These are phyloP conservation scores for Termitomyces sp. DNA, from an alignment of 768 basidiomycete species.

Conservation along the genomic window DNA sequence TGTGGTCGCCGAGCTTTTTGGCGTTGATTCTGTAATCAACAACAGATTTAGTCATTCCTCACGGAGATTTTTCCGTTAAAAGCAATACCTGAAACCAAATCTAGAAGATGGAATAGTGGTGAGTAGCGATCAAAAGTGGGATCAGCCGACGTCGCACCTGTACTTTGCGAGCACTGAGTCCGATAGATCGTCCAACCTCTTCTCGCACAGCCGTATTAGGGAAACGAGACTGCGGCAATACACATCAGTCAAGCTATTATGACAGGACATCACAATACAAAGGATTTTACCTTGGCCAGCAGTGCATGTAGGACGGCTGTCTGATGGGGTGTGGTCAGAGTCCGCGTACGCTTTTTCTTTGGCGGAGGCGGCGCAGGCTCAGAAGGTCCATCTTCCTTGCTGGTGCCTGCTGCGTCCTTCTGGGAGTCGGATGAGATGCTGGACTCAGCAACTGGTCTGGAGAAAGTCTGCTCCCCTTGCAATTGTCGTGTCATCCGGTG, in stretches of 20 bases:
- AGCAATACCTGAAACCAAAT: slow-evolving; percentile 82
- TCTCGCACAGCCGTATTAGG: slow-evolving; percentile 86
- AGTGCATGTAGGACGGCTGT: slow-evolving; percentile 84
- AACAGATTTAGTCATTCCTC: slow-evolving; percentile 16
- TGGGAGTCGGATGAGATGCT: slow-evolving; percentile 50
- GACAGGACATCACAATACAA: not conserved
- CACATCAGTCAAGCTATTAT: slow-evolving; percentile 8
- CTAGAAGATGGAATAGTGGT: slow-evolving; percentile 34
- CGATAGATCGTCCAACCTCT: slow-evolving; percentile 82
- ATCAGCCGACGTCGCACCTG: slow-evolving; percentile 52
- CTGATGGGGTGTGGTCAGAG: slow-evolving; percentile 84
- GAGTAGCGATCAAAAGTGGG: slow-evolving; percentile 7
- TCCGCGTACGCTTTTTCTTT: slow-evolving; percentile 82
- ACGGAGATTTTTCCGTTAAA: slow-evolving; percentile 6
- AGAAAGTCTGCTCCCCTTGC: slow-evolving; percentile 26
- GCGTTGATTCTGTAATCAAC: slow-evolving; percentile 65
- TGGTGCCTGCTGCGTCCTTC: slow-evolving; percentile 56
- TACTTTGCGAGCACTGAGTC: slow-evolving; percentile 86
- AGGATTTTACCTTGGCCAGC: slow-evolving; percentile 68
- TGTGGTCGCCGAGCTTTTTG: slow-evolving; percentile 83
- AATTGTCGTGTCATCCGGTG: slow-evolving; percentile 43
- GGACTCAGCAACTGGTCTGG: slow-evolving; percentile 24
- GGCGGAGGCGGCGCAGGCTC: slow-evolving; percentile 39
- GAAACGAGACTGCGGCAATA: slow-evolving; percentile 66
- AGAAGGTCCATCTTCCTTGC: slow-evolving; percentile 42